Conservation (phyloP, 2,329 filamentous ascomycete genomes). For the Clonostachys chloroleuca region DNA sequence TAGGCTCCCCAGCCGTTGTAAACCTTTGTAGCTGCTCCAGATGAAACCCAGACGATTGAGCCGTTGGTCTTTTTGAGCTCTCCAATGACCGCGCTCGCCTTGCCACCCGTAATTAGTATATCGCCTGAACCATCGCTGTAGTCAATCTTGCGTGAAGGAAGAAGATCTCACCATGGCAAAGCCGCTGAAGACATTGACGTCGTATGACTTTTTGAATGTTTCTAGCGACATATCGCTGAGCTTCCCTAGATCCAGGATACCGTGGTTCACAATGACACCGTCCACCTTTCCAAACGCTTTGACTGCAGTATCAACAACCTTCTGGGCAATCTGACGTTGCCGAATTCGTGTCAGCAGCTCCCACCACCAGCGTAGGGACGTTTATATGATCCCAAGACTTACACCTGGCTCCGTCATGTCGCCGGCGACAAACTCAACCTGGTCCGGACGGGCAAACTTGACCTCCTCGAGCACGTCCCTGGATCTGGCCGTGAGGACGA, state of each 20-base stretch:
- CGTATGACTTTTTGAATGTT: conserved; percentile 72
- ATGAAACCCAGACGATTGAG: conserved; percentile 73
- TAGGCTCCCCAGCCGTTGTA: conserved; percentile 78
- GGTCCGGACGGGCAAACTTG: conserved; percentile 43
- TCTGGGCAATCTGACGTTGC: conserved; percentile 43
- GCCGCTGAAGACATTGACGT: conserved; percentile 83
- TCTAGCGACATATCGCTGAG: conserved; percentile 64
- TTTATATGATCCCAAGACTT: background rate
- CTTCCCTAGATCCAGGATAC: conserved; percentile 70
- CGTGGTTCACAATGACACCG: conserved; percentile 85
- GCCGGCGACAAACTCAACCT: conserved; percentile 51
- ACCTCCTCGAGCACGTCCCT: conserved; percentile 41
- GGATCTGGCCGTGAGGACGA: conserved; percentile 55
- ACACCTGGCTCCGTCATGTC: conserved; percentile 52
- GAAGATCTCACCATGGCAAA: conserved; percentile 64
- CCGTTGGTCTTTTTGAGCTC: conserved; percentile 66
- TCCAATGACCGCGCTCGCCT: conserved; percentile 69
- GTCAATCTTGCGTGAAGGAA: background rate
- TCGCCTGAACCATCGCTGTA: background rate
- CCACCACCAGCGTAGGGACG: too few species aligned
- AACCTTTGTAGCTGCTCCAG: conserved; percentile 64
- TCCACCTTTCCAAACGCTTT: conserved; percentile 70
- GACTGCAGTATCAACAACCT: conserved; percentile 61
- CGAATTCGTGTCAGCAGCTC: conserved; percentile 1
- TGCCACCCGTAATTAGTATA: background rate